Base-by-base conservation (phyloP, 2,329 filamentous ascomycete genomes). In the Aspergillus versicolor region DNA sequence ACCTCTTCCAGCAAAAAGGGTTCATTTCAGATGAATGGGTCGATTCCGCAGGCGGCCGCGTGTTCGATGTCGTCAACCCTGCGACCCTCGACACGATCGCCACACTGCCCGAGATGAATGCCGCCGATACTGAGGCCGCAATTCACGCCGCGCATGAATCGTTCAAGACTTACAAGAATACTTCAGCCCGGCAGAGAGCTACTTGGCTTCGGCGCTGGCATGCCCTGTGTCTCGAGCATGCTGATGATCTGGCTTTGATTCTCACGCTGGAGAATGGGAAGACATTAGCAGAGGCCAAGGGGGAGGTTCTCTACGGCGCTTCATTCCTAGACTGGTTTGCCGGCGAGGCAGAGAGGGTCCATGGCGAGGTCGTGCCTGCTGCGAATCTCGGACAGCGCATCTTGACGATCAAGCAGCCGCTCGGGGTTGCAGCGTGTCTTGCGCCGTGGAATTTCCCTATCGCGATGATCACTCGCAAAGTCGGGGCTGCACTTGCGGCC, bases 361-460 rank as follows among this genome's bases (percentile, higher is more conserved):
- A 80, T 54, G 84, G 83, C 30, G 78, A 81, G 52, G 81, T 78
- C 3, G 83, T 86, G 27, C 79, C 81, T 3, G 82, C 88, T 86
- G 85, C 5, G 92, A 92, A 75, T 81, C 90, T 42, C 7, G 37
- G n/a, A 5, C 32, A 50, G 3, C 51, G 47, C 49, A 84, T 94
- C 17, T 83, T 87, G 64, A 93, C 89, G 0, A 76, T 90, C 69
- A 91, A 90, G 75, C 88, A 95, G 75, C 90, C 91, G 0, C 84
- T 95, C 13, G 91, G 91, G 57, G 91, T 95, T 8, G 90, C 88
- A 68, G 91, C 88, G 2, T 77, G 94, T 52, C 92, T 95, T 61
- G 93, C 90, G 9, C 91, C 91, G 73, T 94, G 91, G 91, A 95
- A 95, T 76, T 95, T 95, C 68, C 88, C 88, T 15, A 85, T 86